Evolutionary conservation across 805 yeast genomes (phyloP), one percentile per base, ranked within the genome.

Genomic region (Maudiozyma bulderi): DNA sequence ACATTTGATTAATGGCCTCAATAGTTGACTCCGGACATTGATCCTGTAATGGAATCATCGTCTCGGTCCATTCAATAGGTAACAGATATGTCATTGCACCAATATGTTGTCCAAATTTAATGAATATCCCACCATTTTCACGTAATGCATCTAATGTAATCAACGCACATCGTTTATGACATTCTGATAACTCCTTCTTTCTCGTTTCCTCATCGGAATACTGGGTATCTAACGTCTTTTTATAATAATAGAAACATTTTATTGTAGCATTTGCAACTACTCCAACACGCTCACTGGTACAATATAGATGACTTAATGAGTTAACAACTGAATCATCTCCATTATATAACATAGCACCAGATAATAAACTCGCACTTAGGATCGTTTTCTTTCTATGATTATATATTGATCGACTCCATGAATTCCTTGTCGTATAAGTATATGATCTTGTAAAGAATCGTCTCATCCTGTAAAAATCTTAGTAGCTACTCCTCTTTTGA

Each of bases 101-200:
- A 10, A 93, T 71, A 62, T 93, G 99, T 64, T 93, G 99, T 10
- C 99, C 99, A 42, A 93, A 70, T 65, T 93, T 93, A 65, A 93
- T 93, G 65, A 83, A 93, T 7, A 93, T 75, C 1, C 99, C 99
- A 14, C 96, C 97, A 60, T 93, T 93, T 32, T 71, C 72, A 60
- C 86, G 89, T 35, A 93, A 68, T 0, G 97, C 96, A 41, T 70
- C 67, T 49, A 87, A 71, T 0, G 99, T 87, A 47, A 89, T 80
- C 9, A 71, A 60, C 0, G 99, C 97, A 44, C 96, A 89, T 49
- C 71, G 70, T 50, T 71, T 64, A 62, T 93, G 98, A 41, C 95
- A 85, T 40, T 72, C 65, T 6, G 76, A 66, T 45, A 91, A 65
- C 0, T 82, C 91, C 4, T 59, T 55, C 2, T 64, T 57, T 43